These are phyloP conservation scores for Fusarium siculi DNA, from an alignment of 2,329 filamentous ascomycete genomes.

Conservation along the genomic window DNA sequence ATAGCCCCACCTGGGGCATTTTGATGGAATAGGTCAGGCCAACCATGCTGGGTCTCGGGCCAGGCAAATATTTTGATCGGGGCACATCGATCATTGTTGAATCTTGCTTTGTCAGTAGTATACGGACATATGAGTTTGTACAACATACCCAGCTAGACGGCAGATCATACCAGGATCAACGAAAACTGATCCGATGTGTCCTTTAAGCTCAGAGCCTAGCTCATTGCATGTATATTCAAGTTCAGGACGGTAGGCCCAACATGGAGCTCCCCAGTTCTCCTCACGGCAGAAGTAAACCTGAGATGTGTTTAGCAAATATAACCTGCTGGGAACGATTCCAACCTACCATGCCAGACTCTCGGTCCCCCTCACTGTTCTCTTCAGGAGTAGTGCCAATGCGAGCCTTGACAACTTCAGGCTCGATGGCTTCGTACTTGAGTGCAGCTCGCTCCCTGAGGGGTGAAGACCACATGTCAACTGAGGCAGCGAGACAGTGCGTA, in stretches of 20 bases:
- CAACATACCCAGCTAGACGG: slow-evolving; percentile 36
- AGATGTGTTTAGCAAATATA: slow-evolving; percentile 2
- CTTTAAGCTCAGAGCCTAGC: slow-evolving; percentile 29
- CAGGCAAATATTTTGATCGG: slow-evolving; percentile 39
- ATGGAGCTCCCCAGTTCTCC: slow-evolving; percentile 42
- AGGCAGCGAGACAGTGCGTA: slow-evolving; percentile 22
- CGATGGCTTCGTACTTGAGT: slow-evolving; percentile 28
- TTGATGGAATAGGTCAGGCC: slow-evolving; percentile 35
- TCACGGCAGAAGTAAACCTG: slow-evolving; percentile 44
- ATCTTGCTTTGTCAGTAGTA: slow-evolving; percentile 14
- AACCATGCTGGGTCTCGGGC: slow-evolving; percentile 41
- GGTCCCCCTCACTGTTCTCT: slow-evolving; percentile 24
- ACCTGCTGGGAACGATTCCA: background rate
- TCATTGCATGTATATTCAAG: slow-evolving; percentile 42
- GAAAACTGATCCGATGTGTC: slow-evolving; percentile 42
- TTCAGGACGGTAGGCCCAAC: slow-evolving; percentile 37
- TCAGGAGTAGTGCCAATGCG: slow-evolving; percentile 34
- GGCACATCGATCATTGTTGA: slow-evolving; percentile 23
- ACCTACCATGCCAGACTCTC: slow-evolving; percentile 35
- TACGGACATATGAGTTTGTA: background rate
- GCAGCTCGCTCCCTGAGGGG: slow-evolving; percentile 22
- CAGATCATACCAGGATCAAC: slow-evolving; percentile 41
- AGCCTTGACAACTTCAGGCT: slow-evolving; percentile 34
- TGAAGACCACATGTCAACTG: slow-evolving; percentile 41
- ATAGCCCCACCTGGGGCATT: slow-evolving; percentile 12